phyloP scores from a whole-genome alignment of 148 eudicot species.

The Fagopyrum homotropicum region DNA sequence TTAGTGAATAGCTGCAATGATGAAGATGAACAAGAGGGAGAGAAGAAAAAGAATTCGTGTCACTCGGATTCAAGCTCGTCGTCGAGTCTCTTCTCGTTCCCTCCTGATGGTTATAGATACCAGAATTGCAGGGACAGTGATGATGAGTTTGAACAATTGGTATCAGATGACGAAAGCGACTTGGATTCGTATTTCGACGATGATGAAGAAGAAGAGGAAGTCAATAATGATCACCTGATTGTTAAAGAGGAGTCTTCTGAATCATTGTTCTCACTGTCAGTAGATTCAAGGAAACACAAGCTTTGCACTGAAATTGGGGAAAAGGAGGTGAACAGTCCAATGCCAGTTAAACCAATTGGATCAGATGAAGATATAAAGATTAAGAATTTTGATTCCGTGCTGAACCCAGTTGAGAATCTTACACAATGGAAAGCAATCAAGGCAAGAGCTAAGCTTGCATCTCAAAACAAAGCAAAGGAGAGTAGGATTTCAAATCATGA shows the following conservation, averaged over 20 bases:
- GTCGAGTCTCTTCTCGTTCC: slow-evolving; percentile 42
- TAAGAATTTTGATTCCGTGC: slow-evolving; percentile 24
- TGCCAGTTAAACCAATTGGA: slow-evolving; percentile 18
- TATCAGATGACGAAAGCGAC: slow-evolving; percentile 3
- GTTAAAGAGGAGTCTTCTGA: slow-evolving; percentile 33
- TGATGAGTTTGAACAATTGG: slow-evolving; percentile 33
- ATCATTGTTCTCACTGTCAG: slow-evolving; percentile 54
- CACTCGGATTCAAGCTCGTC: slow-evolving; percentile 30
- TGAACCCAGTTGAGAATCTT: slow-evolving; percentile 53
- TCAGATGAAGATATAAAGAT: background rate
- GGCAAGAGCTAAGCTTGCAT: slow-evolving; percentile 21
- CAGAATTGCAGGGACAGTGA: slow-evolving; percentile 33
- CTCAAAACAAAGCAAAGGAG: slow-evolving; percentile 37
- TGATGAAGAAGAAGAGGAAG: slow-evolving; percentile 16
- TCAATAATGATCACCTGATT: background rate
- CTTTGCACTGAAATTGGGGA: slow-evolving; percentile 22
- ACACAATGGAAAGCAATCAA: slow-evolving; percentile 40
- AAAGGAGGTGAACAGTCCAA: slow-evolving; percentile 55
- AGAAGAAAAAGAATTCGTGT: slow-evolving; percentile 14
- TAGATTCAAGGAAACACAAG: slow-evolving; percentile 43
- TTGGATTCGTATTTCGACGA: slow-evolving; percentile 7
- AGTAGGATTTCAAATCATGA: slow-evolving; percentile 18
- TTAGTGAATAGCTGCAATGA: slow-evolving; percentile 4
- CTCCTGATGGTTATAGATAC: slow-evolving; percentile 31
- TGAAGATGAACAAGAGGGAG: slow-evolving; percentile 11